These are phyloP conservation scores for Apiospora sp. DNA, from an alignment of 2,329 filamentous ascomycete species.

Conservation along the genomic window DNA sequence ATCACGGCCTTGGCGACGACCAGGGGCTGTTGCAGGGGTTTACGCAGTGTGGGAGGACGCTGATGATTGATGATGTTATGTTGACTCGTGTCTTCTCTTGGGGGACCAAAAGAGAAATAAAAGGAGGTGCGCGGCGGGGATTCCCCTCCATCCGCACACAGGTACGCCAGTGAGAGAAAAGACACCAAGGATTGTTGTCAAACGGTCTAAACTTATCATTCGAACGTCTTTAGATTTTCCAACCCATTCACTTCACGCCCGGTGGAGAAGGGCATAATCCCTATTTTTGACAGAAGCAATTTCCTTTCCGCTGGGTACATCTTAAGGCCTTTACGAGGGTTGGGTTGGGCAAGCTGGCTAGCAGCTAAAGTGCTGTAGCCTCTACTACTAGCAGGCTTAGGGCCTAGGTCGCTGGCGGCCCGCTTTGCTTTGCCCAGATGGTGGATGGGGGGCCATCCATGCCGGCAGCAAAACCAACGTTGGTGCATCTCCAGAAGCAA, in stretches of 20 bases:
- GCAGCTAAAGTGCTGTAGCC: not conserved
- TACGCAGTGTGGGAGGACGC: not conserved
- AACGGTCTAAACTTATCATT: constrained; percentile 20
- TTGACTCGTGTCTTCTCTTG: constrained; percentile 17
- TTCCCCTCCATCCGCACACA: constrained; percentile 8
- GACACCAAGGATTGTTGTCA: constrained; percentile 14
- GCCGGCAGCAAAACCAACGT: constrained; percentile 10
- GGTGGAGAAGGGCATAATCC: constrained; percentile 11
- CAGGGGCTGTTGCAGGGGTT: constrained; percentile 1
- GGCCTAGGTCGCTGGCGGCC: not conserved
- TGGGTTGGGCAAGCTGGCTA: not conserved
- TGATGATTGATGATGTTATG: constrained; percentile 19
- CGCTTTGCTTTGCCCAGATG: not conserved
- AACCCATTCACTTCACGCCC: not conserved
- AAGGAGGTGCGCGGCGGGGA: constrained; percentile 19
- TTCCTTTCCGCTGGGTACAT: constrained; percentile 14
- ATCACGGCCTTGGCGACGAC: constrained; percentile 13
- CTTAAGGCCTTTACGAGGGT: not conserved
- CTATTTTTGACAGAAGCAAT: constrained; percentile 21
- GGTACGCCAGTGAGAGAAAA: not conserved
- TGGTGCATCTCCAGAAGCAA: constrained; percentile 15
- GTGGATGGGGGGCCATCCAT: not conserved
- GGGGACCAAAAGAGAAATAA: not conserved
- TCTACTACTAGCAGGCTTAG: too few relatives aligned
- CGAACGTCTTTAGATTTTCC: constrained; percentile 4